Evolutionary conservation across 2,329 filamentous ascomycete genomes (phyloP).

Genomic region (Fusarium marasasianum): DNA sequence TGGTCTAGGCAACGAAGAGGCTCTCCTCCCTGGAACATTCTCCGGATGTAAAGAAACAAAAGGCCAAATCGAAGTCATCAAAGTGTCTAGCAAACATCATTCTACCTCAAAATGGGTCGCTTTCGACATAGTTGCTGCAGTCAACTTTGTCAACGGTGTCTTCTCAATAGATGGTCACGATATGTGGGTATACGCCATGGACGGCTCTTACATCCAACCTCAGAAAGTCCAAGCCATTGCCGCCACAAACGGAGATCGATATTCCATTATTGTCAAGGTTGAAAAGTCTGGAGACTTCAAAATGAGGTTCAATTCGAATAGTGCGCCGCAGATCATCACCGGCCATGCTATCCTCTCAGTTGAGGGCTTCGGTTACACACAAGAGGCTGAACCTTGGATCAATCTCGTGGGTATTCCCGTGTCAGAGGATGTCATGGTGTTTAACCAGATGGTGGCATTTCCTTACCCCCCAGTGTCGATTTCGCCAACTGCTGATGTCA

Average conservation of each 20-base stretch:
- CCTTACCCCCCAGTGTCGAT: slow-evolving; percentile 60
- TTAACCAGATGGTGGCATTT: slow-evolving; percentile 53
- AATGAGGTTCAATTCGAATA: slow-evolving; percentile 61
- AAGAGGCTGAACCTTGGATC: slow-evolving; percentile 55
- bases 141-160: slow-evolving; percentile 55
- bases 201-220: slow-evolving; percentile 64
- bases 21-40: slow-evolving; percentile 55
- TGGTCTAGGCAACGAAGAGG: slow-evolving; percentile 45
- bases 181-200: slow-evolving; percentile 64
- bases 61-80: slow-evolving; percentile 55
- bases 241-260: slow-evolving; percentile 62
- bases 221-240: slow-evolving; percentile 58
- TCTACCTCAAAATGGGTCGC: slow-evolving; percentile 56
- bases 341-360: slow-evolving; percentile 60
- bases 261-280: slow-evolving; percentile 60
- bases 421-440: slow-evolving; percentile 53
- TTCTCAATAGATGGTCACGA: slow-evolving; percentile 63
- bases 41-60: slow-evolving; percentile 58
- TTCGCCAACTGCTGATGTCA: slow-evolving; percentile 54
- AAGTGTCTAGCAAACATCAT: slow-evolving; percentile 48
- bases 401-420: slow-evolving; percentile 57
- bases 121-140: slow-evolving; percentile 64
- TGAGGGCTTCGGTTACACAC: slow-evolving; percentile 28
- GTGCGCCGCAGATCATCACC: slow-evolving; percentile 63
- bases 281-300: slow-evolving; percentile 60